phyloP scores from a whole-genome alignment of 805 yeast species.

The Ogataea trehalophila region DNA sequence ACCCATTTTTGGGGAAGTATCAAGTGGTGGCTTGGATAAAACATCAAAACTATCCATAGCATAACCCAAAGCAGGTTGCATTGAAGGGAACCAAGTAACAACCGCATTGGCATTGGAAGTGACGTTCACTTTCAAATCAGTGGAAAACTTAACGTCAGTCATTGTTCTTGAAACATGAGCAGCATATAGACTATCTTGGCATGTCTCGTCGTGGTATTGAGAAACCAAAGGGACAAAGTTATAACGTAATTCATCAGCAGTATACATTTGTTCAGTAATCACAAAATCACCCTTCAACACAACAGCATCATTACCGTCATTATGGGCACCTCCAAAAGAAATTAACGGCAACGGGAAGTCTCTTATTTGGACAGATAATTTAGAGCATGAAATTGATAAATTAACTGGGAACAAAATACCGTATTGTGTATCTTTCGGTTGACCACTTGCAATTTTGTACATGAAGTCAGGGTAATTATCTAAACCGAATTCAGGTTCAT shows the following conservation, averaged over 20 bases:
- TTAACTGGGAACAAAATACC: conserved; percentile 51
- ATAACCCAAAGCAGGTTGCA: conserved; percentile 55
- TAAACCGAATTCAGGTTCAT: conserved; percentile 48
- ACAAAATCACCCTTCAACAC: conserved; percentile 44
- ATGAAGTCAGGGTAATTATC: conserved; percentile 42
- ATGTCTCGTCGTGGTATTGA: conserved; percentile 23
- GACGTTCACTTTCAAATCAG: conserved; percentile 44
- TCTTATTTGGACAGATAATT: conserved; percentile 40
- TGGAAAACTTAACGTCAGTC: conserved; percentile 54
- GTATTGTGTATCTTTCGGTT: conserved; percentile 48
- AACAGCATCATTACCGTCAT: conserved; percentile 30
- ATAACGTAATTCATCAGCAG: conserved; percentile 37
- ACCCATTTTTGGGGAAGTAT: conserved; percentile 58
- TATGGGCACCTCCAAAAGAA: conserved; percentile 45
- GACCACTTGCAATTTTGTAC: conserved; percentile 40
- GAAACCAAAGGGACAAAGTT: conserved; percentile 49
- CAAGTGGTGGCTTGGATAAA: conserved; percentile 65
- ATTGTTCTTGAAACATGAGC: conserved; percentile 56
- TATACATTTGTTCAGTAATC: conserved; percentile 56
- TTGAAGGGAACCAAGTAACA: conserved; percentile 60
- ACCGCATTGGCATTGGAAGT: conserved; percentile 43
- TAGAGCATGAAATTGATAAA: conserved; percentile 39
- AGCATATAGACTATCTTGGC: conserved; percentile 48
- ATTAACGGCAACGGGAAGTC: conserved; percentile 58
- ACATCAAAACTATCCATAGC: conserved; percentile 63